A percentile compares a stretch with the other conserved stretches of the same genome.
Evolutionary conservation across 768 basidiomycete genomes (phyloP).

Genomic region (Phanerochaete carnosa): DNA sequence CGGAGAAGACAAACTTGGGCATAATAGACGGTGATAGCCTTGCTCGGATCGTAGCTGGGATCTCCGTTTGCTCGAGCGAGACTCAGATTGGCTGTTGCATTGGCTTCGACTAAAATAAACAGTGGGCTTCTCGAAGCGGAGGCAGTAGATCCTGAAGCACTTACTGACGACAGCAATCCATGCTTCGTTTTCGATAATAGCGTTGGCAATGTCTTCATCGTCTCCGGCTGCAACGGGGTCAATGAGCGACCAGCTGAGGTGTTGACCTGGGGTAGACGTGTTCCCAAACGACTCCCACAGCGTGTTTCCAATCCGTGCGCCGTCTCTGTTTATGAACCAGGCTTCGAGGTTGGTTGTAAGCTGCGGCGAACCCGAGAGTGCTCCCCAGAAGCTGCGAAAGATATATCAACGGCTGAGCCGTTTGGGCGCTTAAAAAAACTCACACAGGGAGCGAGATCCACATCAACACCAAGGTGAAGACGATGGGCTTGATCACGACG

Average conservation of each 20-base stretch:
- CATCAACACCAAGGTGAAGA: constrained; percentile 34
- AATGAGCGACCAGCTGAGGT: constrained; percentile 22
- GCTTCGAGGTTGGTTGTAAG: constrained; percentile 32
- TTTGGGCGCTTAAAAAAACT: constrained; percentile 24
- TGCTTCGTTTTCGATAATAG: constrained; percentile 33
- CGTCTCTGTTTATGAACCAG: constrained; percentile 40
- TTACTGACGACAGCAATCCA: constrained; percentile 42
- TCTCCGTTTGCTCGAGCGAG: constrained; percentile 35
- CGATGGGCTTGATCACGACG: constrained; percentile 27
- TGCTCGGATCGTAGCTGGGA: constrained; percentile 31
- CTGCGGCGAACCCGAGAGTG: constrained; percentile 17
- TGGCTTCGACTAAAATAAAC: constrained; percentile 27
- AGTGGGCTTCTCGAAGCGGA: background rate
- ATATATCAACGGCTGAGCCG: background rate
- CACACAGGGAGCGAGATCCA: constrained; percentile 38
- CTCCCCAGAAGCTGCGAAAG: constrained; percentile 24
- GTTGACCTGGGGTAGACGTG: constrained; percentile 17
- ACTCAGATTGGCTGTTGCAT: constrained; percentile 30
- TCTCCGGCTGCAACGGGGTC: constrained; percentile 20
- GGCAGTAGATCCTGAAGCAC: constrained; percentile 9
- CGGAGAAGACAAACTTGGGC: constrained; percentile 29
- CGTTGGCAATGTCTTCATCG: constrained; percentile 27
- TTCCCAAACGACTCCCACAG: constrained; percentile 27
- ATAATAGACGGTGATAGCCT: constrained; percentile 38
- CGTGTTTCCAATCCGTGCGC: constrained; percentile 28